These are phyloP conservation scores for Ajuga reptans DNA, from an alignment of 305 asterid genomes.

Conservation along the genomic window DNA sequence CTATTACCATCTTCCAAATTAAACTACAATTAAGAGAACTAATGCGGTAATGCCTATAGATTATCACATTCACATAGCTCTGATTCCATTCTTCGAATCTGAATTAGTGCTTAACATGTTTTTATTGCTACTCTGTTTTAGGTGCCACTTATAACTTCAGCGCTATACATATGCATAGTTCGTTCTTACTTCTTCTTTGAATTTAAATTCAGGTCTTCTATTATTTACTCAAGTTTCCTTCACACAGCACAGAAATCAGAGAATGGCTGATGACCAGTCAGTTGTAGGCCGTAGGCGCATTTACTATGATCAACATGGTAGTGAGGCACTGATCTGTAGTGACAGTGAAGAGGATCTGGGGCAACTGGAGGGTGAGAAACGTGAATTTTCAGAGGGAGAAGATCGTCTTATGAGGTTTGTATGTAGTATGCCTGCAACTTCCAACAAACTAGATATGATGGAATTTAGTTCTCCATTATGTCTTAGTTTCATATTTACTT, in stretches of 20 bases:
- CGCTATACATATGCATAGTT: constrained; percentile 2
- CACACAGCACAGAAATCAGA: constrained; percentile 79
- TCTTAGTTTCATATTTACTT: not conserved
- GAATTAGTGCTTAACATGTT: not conserved
- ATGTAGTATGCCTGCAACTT: constrained; percentile 9
- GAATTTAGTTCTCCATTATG: not conserved
- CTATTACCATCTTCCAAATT: not conserved
- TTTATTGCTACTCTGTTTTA: not conserved
- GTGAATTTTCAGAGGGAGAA: constrained; percentile 75
- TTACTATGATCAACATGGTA: constrained; percentile 80
- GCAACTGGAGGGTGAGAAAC: constrained; percentile 57
- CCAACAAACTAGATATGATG: constrained; percentile 9
- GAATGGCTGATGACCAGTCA: constrained; percentile 98
- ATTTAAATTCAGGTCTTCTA: constrained; percentile 21
- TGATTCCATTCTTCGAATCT: not conserved
- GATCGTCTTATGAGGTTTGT: constrained; percentile 72
- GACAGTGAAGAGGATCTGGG: constrained; percentile 91
- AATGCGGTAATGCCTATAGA: not conserved
- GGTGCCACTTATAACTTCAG: not conserved
- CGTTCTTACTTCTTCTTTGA: not conserved
- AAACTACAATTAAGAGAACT: not conserved
- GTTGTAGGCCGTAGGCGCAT: constrained; percentile 86
- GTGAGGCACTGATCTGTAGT: constrained; percentile 93
- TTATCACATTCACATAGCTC: not conserved
- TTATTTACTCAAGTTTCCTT: constrained; percentile 39